Conservation (phyloP, 1,139 yeast genomes). For the Kodamaea plutei region DNA sequence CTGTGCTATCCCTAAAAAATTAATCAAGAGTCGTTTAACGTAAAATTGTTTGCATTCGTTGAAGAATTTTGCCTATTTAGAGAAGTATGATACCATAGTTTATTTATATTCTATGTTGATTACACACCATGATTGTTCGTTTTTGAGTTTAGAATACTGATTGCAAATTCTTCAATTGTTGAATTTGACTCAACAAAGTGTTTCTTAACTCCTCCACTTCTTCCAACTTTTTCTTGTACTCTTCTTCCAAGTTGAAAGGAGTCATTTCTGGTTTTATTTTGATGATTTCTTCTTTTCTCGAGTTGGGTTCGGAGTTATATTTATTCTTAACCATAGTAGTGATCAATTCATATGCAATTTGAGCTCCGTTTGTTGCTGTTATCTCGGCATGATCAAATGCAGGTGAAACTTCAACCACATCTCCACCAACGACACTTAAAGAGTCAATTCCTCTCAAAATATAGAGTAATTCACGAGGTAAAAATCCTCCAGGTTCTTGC, state of each 20-base stretch:
- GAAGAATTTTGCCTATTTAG: no score
- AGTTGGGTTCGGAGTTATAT: not conserved
- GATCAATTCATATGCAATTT: constrained; percentile 63
- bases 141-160: no score
- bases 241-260: not conserved
- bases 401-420: constrained; percentile 75
- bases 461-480: constrained; percentile 69
- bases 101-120: no score
- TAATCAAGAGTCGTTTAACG: no score
- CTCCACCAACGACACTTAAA: constrained; percentile 70
- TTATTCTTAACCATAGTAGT: constrained; percentile 70
- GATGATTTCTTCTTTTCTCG: constrained; percentile 3
- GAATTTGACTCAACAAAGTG: constrained; percentile 13
- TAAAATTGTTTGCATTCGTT: no score
- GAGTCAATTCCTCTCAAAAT: constrained; percentile 55
- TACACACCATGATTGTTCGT: no score
- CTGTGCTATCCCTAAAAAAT: no score
- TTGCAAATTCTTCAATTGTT: constrained; percentile 7
- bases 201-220: constrained; percentile 13
- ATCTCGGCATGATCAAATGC: constrained; percentile 69
- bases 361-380: constrained; percentile 75
- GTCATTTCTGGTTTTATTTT: constrained; percentile 3
- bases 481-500: constrained; percentile 78
- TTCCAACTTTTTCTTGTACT: constrained; percentile 12
- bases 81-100: no score